Evolutionary conservation across 2,329 filamentous ascomycete genomes (phyloP).

Genomic region (Penicillium verrucosum): DNA sequence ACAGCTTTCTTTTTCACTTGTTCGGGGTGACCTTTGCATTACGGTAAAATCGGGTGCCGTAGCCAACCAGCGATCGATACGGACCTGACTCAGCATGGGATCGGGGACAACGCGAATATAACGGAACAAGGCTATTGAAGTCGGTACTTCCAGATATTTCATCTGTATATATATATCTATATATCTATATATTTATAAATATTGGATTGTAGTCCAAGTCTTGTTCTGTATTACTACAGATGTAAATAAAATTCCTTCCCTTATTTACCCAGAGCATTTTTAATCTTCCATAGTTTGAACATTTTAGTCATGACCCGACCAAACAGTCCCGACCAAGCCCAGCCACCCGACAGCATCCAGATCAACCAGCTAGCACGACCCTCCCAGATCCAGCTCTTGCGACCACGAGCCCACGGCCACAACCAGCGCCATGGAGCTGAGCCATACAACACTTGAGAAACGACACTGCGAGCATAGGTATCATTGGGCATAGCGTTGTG

Average conservation of each 20-base stretch:
- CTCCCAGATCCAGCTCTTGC: slow-evolving; percentile 46
- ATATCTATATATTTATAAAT: too few relatives aligned
- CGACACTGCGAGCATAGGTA: slow-evolving; percentile 55
- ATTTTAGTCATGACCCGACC: slow-evolving; percentile 49
- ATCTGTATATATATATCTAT: too few relatives aligned
- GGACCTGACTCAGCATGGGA: slow-evolving; percentile 27
- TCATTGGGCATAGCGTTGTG: slow-evolving; percentile 51
- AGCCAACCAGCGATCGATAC: slow-evolving; percentile 29
- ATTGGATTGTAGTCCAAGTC: too few relatives aligned
- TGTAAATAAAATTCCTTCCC: background rate
- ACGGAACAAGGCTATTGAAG: slow-evolving; percentile 22
- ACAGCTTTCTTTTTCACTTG: slow-evolving; percentile 37
- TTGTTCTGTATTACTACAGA: background rate
- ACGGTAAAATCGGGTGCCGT: slow-evolving; percentile 27
- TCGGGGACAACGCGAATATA: slow-evolving; percentile 31
- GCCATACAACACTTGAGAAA: slow-evolving; percentile 50
- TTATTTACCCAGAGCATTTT: slow-evolving; percentile 14
- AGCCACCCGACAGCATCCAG: slow-evolving; percentile 49
- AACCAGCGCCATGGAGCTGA: slow-evolving; percentile 48
- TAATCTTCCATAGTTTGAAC: slow-evolving; percentile 49
- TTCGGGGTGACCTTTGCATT: slow-evolving; percentile 30
- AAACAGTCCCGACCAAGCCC: slow-evolving; percentile 42
- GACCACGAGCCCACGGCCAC: slow-evolving; percentile 46
- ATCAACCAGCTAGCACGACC: slow-evolving; percentile 52
- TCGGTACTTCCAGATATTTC: background rate